Evolutionary conservation across 495 filamentous ascomycete species (phyloP), one percentile per base, ranked within the genome.

Genomic region (Aspergillus avenaceus): DNA sequence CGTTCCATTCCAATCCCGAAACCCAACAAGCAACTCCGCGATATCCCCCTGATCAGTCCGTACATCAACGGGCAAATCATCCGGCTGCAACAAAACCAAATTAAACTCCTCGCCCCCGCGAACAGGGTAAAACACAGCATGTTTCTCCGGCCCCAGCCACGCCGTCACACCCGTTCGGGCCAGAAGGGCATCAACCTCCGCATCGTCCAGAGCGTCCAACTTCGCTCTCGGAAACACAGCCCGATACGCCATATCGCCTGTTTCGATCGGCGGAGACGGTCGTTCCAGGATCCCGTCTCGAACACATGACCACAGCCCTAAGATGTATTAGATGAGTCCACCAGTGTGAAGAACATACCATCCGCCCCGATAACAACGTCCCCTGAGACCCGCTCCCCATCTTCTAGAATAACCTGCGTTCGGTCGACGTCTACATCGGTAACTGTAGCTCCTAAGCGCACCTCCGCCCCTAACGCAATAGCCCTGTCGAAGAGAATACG

Each of bases 231-330:
- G 24, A 29, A 63, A 51, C 4, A 83, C 65, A 1, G 84, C 63
- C 13, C 84, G 64, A 53, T 85, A 85, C 2, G 83, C 84, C 24
- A 86, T 63, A 57, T 86, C 83, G 1, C 84, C 84, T 0, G 82
- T 85, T 8, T 74, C 73, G 0, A 62, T 44, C 7, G 78, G 77
- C 0, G 62, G 59, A 27, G 69, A 63, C 12, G 58, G 47, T 2
- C 54, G 56, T 12, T 61, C 63, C 12, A 79, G 54, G 28, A 82
- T 57, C 1, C 59, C 46, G 12, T 69, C 71, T 32, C 79, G 63
- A 23, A 69, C 46, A 14, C 50, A 56, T 1, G 73, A 76, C 31
- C 70, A 70, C 9, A 81, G 69, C 60, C 47, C 61, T 66, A 6
- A 59, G 5, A 18, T 2, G 12, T 55, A 27, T 64, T 63, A 19